Conservation (phyloP, 1,284 basidiomycete genomes). For the Amylostereum areolatum region DNA sequence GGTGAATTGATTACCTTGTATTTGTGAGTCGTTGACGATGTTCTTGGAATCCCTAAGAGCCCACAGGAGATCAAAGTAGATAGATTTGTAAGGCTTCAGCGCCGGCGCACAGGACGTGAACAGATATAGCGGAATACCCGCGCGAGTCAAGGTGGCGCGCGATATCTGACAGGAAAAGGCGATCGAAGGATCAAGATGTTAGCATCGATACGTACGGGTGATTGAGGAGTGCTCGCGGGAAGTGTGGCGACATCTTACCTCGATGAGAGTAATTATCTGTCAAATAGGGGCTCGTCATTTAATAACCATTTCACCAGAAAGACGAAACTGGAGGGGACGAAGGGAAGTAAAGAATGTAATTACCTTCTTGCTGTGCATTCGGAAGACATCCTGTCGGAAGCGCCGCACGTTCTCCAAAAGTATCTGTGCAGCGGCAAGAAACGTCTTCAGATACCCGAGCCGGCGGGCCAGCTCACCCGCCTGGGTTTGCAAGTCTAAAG, state of each 20-base stretch:
- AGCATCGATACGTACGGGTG: not conserved
- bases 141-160: constrained; percentile 25
- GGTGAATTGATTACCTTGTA: constrained; percentile 13
- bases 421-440: not conserved
- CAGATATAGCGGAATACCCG: constrained; percentile 27
- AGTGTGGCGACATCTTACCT: constrained; percentile 7
- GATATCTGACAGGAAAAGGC: constrained; percentile 20
- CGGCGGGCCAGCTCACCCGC: not conserved
- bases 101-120: constrained; percentile 28
- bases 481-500: not conserved
- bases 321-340: not conserved
- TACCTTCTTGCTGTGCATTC: not conserved
- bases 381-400: not conserved
- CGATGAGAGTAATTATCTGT: constrained; percentile 14
- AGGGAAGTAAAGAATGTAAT: not conserved
- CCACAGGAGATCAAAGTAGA: constrained; percentile 30
- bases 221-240: not conserved
- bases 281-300: no score
- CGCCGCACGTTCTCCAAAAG: not conserved
- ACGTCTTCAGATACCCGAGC: not conserved
- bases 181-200: not conserved
- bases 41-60: constrained; percentile 21
- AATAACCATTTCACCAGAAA: not conserved
- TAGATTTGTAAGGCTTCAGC: constrained; percentile 24
- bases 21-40: constrained; percentile 12